These are phyloP conservation scores for Aspergillus sp. DNA, from an alignment of 2,329 filamentous ascomycete species.

Conservation along the genomic window DNA sequence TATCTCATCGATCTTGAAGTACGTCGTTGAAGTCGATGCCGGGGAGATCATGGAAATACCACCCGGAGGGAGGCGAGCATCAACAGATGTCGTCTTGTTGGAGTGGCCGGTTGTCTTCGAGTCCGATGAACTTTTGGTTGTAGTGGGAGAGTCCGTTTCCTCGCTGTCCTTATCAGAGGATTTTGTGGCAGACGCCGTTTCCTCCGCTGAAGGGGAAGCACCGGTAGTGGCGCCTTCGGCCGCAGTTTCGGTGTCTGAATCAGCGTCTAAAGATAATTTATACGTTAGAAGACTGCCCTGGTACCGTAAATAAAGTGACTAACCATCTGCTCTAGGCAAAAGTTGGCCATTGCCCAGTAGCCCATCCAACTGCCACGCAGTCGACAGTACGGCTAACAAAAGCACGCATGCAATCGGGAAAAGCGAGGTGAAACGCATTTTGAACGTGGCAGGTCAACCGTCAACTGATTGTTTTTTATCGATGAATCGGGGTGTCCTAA, in stretches of 20 bases:
- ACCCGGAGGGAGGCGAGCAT: constrained; percentile 56
- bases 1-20: constrained; percentile 64
- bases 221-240: constrained; percentile 22
- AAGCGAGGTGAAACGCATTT: constrained; percentile 34
- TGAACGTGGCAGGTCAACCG: constrained; percentile 10
- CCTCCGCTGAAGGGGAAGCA: constrained; percentile 12
- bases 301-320: not conserved
- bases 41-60: constrained; percentile 64
- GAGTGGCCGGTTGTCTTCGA: constrained; percentile 16
- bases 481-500: not conserved
- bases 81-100: constrained; percentile 44
- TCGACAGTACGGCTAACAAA: constrained; percentile 31
- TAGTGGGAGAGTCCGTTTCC: not conserved
- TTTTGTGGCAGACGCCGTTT: constrained; percentile 19
- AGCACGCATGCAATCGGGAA: constrained; percentile 35
- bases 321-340: constrained; percentile 28
- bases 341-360: constrained; percentile 19
- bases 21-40: constrained; percentile 50
- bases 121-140: constrained; percentile 9
- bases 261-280: not conserved
- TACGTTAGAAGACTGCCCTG: not conserved
- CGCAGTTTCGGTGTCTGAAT: constrained; percentile 16
- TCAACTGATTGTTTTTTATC: not conserved
- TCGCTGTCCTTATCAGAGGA: constrained; percentile 10
- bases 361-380: constrained; percentile 29